These are phyloP conservation scores for Suhomyces kilbournensis DNA, from an alignment of 805 yeast species.

Conservation along the genomic window DNA sequence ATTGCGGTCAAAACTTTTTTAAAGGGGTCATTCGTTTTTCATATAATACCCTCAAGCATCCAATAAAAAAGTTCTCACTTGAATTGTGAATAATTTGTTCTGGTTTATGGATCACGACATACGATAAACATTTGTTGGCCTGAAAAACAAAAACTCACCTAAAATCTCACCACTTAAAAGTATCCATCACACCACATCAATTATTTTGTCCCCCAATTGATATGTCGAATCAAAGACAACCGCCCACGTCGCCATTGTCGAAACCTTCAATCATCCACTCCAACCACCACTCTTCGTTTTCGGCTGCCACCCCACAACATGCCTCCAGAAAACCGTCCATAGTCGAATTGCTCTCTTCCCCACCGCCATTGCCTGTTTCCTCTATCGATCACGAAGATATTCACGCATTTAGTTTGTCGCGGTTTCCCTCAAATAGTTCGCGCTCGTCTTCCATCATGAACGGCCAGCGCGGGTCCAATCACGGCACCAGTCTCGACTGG, in stretches of 20 bases:
- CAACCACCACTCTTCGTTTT: constrained; percentile 3
- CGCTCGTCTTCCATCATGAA: constrained; percentile 14
- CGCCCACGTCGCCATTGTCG: constrained; percentile 7
- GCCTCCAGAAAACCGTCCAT: constrained; percentile 57
- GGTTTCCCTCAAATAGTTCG: constrained; percentile 31
- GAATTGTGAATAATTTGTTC: background rate
- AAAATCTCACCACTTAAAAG: background rate
- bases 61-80: background rate
- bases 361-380: constrained; percentile 59
- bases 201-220: no score
- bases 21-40: constrained; percentile 4
- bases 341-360: constrained; percentile 71
- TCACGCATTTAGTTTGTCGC: constrained; percentile 36
- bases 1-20: background rate
- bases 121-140: background rate
- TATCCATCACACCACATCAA: no score
- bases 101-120: background rate
- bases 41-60: background rate
- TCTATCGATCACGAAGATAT: constrained; percentile 37
- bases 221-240: constrained; percentile 15
- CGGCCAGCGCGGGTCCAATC: background rate
- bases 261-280: constrained; percentile 1
- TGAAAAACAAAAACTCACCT: background rate
- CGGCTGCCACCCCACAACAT: constrained; percentile 5
- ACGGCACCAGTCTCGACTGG: constrained; percentile 51